These are phyloP conservation scores for Heimioporus sp. DNA, from an alignment of 768 basidiomycete genomes.

Conservation along the genomic window DNA sequence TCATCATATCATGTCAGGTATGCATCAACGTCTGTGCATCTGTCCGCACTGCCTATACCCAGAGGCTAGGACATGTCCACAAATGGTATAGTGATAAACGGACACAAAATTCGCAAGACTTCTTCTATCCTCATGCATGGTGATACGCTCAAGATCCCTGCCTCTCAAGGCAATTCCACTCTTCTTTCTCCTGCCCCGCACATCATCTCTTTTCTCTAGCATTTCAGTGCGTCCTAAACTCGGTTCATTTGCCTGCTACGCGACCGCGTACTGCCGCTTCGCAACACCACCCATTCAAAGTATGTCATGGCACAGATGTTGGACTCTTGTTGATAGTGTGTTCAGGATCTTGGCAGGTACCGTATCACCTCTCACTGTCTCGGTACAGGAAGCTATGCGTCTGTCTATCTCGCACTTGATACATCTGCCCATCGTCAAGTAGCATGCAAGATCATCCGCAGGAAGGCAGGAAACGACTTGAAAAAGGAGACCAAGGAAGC, in stretches of 20 bases:
- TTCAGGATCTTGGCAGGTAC: constrained; percentile 62
- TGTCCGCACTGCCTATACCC: not conserved
- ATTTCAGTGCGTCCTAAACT: constrained; percentile 64
- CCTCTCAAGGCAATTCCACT: constrained; percentile 51
- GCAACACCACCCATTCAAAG: constrained; percentile 50
- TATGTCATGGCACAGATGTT: constrained; percentile 20
- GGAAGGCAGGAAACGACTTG: constrained; percentile 41
- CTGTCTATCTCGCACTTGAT: constrained; percentile 77
- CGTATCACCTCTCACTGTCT: constrained; percentile 77
- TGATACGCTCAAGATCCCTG: constrained; percentile 65
- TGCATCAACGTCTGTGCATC: not conserved
- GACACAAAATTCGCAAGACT: constrained; percentile 61
- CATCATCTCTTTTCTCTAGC: constrained; percentile 33
- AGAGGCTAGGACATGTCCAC: constrained; percentile 64
- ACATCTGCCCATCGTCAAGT: constrained; percentile 63
- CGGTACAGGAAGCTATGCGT: constrained; percentile 80
- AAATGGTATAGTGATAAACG: constrained; percentile 73
- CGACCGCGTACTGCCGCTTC: constrained; percentile 66
- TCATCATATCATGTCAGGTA: constrained; percentile 81
- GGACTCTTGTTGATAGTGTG: not conserved
- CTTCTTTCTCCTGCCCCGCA: not conserved
- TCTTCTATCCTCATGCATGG: constrained; percentile 77
- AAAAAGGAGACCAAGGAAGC: constrained; percentile 75
- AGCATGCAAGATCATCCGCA: constrained; percentile 81
- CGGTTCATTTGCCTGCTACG: constrained; percentile 47